These are phyloP conservation scores for Beverwykella pulmonaria DNA, from an alignment of 495 filamentous ascomycete species.

Conservation along the genomic window DNA sequence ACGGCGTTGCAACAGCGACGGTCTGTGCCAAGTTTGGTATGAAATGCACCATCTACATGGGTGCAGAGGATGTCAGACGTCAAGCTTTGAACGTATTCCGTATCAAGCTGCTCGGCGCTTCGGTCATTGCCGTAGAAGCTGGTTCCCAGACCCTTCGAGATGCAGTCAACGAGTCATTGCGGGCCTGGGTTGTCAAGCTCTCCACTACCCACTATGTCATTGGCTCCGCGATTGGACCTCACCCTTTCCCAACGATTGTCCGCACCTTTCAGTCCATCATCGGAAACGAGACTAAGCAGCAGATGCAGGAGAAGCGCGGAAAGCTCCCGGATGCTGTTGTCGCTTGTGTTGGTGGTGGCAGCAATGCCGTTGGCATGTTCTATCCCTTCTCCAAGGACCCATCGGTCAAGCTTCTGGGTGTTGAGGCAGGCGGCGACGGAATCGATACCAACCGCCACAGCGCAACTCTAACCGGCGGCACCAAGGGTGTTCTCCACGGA, in stretches of 20 bases:
- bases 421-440: constrained; percentile 96
- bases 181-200: constrained; percentile 84
- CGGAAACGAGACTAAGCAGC: constrained; percentile 86
- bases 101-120: constrained; percentile 91
- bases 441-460: constrained; percentile 85
- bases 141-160: constrained; percentile 87
- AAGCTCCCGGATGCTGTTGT: constrained; percentile 95
- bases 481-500: constrained; percentile 91
- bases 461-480: constrained; percentile 83
- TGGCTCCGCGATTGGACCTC: constrained; percentile 90
- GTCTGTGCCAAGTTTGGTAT: constrained; percentile 97
- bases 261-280: constrained; percentile 94
- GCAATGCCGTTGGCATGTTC: constrained; percentile 93
- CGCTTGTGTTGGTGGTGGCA: constrained; percentile 92
- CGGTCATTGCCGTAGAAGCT: constrained; percentile 83
- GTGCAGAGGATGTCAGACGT: constrained; percentile 87
- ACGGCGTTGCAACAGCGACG: constrained; percentile 92
- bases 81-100: constrained; percentile 96
- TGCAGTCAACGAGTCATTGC: constrained; percentile 90
- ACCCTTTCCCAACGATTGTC: constrained; percentile 95
- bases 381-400: constrained; percentile 88
- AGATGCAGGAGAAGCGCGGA: constrained; percentile 76
- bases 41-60: constrained; percentile 96
- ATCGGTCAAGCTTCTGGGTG: constrained; percentile 83
- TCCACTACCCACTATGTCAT: constrained; percentile 96